phyloP scores from a whole-genome alignment of 768 basidiomycete genomes.

The Floccularia luteovirens region DNA sequence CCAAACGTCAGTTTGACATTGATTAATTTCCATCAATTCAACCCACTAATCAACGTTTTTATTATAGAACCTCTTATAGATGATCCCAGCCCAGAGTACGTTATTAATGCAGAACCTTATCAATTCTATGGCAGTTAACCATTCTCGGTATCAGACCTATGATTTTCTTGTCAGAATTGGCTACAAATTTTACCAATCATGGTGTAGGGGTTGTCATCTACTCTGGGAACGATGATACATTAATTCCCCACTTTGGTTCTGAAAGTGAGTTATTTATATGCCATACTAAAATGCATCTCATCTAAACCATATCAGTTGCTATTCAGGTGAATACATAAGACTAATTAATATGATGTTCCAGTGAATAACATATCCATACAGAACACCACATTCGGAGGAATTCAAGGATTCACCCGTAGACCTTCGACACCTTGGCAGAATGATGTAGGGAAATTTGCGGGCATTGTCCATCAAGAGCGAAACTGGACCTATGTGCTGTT shows the following conservation, averaged over 20 bases:
- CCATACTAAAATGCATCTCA: constrained; percentile 4
- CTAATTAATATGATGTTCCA: not conserved
- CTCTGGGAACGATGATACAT: constrained; percentile 65
- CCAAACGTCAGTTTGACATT: constrained; percentile 20
- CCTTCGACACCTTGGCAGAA: constrained; percentile 66
- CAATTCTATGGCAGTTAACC: too few relatives aligned
- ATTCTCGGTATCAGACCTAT: constrained; percentile 49
- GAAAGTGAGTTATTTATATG: constrained; percentile 38
- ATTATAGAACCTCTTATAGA: constrained; percentile 25
- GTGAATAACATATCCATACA: constrained; percentile 13
- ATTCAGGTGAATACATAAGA: constrained; percentile 35
- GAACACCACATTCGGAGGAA: constrained; percentile 78
- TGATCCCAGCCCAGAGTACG: constrained; percentile 13
- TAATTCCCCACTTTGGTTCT: constrained; percentile 55
- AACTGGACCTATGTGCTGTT: constrained; percentile 50
- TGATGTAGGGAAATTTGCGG: constrained; percentile 50
- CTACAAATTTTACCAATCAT: constrained; percentile 50
- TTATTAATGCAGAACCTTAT: too few relatives aligned
- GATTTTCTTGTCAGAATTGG: constrained; percentile 57
- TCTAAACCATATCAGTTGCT: constrained; percentile 39
- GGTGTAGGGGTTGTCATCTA: constrained; percentile 48
- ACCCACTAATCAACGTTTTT: constrained; percentile 3
- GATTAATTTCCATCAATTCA: not conserved
- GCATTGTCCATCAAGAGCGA: constrained; percentile 70
- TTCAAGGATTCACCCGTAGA: constrained; percentile 62